phyloP scores from a whole-genome alignment of 2,329 filamentous ascomycete species.

The Colletotrichum sp. region DNA sequence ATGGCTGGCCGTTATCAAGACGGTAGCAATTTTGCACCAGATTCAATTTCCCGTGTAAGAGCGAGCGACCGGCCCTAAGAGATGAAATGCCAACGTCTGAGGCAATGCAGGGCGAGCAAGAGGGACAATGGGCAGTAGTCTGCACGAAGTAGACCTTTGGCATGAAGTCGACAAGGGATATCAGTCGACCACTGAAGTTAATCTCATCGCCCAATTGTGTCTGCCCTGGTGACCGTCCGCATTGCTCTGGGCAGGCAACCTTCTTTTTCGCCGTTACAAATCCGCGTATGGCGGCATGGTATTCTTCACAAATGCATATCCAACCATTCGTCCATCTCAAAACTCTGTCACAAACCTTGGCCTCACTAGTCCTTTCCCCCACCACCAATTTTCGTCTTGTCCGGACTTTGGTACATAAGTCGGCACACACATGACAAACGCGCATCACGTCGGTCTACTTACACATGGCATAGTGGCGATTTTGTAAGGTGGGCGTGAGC shows the following conservation, averaged over 20 bases:
- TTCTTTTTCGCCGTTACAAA: background rate
- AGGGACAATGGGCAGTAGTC: background rate
- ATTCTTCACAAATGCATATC: conserved; percentile 18
- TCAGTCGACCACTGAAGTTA: background rate
- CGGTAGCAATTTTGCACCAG: background rate
- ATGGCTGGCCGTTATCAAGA: background rate
- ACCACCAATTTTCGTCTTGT: background rate
- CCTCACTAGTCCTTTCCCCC: background rate
- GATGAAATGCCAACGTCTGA: background rate
- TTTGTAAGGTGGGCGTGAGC: background rate
- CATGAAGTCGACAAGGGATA: background rate
- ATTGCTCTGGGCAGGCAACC: background rate
- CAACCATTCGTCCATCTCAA: background rate
- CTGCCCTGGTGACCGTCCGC: background rate
- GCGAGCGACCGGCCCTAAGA: background rate
- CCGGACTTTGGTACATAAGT: background rate
- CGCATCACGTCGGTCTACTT: background rate
- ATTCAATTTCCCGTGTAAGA: background rate
- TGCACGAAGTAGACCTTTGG: background rate
- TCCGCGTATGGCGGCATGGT: background rate
- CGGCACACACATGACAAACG: background rate
- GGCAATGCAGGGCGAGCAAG: background rate
- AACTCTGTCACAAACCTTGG: background rate
- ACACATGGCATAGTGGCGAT: background rate
- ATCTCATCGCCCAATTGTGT: background rate